Base-by-base conservation (phyloP, 176 grass and related monocot genomes). In the Eragrostis curvula region DNA sequence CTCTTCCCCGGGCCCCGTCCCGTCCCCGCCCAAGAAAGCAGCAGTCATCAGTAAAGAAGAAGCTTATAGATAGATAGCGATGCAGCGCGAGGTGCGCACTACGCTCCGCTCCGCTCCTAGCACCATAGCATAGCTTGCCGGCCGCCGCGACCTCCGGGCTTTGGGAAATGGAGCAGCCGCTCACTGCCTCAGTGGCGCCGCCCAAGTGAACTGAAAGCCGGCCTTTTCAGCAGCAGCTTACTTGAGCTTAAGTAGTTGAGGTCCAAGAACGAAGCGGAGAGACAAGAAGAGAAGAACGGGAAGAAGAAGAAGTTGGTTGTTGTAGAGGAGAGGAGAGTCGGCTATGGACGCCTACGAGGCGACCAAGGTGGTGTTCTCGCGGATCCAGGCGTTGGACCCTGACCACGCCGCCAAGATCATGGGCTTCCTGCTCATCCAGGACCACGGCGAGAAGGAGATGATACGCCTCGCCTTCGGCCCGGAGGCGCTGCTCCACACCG, bases 401-500 rank as follows among this genome's bases (percentile, higher is more conserved):
- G 93, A 99, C 61, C 84, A 99, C 80, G 97, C 97, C 10, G 88
- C 93, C 39, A 96, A 96, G 86, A 99, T 99, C 85, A 99, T 96
- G 97, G 97, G 97, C 5, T 53, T 96, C 15, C 67, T 96, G 9
- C 88, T 99, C 64, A 89, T 96, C 83, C 93, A 96, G 86, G 96
- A 99, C 88, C 93, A 99, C 69, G 96, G 96, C 50, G 93, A 99
- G 77, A 95, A 99, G 84, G 96, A 99, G 93, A 96, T 99, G 96
- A 99, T 99, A 16, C 96, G 96, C 13, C 81, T 99, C 53, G 96
- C 96, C 68, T 96, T 99, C 45, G 93, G 93, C 53, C 96, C 96
- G 0, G 96, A 96, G 86, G 83, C 91, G 44, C 89, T 96, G 43
- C 93, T 99, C 39, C 89, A 94, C 28, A 80, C 91, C 39, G 82